Evolutionary conservation across 192 early-diverging fungal genomes (phyloP), one percentile per base, ranked within the genome.

Genomic region (Coemansia sp.): DNA sequence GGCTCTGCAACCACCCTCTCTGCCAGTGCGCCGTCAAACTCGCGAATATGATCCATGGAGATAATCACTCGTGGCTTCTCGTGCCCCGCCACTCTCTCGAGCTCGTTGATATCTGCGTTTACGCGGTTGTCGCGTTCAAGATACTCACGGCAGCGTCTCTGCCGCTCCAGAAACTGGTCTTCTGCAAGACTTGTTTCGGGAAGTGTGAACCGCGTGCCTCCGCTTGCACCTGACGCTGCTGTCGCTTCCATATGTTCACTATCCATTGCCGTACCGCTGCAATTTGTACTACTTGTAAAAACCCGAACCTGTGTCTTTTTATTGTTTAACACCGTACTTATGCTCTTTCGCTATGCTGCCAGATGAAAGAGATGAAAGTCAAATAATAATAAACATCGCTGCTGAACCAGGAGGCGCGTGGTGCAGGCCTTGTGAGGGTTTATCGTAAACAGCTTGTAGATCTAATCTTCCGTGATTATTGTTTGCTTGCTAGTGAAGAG

Each of bases 21-120:
- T 3, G 91, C 87, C 59, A 92, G 89, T 21, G 88, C 87, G 1
- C 81, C 57, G 71, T 88, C 87, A 72, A 92, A 91, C 56, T 86
- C 73, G 61, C 95, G 91, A 11, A 99, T 61, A 71, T 93, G 86
- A 84, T 99, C 95, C 52, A 99, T 75, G 59, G 91, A 95, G 61
- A 97, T 87, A 19, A 99, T 84, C 25, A 98, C 76, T 17, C 97
- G 87, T 31, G 69, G 72, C 58, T 67, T 71, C 23, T 68, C 72
- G 52, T 53, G 23, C 4, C 2, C 30, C 7, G 55, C 33, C 17
- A 73, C 54, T 21, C 65, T 63, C 61, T 67, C 64, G 5, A 82
- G 67, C 71, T 66, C 70, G 21, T 54, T 64, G 22, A 73, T 58
- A 23, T 82, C 79, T n/a, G 67, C 23, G 53, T 82, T 82, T 10